Percentiles rank a stretch among this genome's conserved stretches.
phyloP scores from a whole-genome alignment of 1,284 basidiomycete species.

The Trametes versicolor region DNA sequence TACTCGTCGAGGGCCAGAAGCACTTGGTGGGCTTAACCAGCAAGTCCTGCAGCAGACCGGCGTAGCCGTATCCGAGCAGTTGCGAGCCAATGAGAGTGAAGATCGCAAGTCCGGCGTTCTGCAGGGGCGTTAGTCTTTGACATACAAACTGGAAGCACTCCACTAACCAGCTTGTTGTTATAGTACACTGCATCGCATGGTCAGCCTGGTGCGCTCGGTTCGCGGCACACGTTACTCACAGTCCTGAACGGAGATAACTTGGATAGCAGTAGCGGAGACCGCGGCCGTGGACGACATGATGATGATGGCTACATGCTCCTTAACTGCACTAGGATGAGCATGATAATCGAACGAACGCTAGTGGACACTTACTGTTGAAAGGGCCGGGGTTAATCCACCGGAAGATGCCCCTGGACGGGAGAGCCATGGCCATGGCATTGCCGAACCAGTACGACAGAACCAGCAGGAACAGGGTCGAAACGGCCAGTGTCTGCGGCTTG shows the following conservation, averaged over 20 bases:
- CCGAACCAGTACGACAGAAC: conserved; percentile 51
- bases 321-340: conserved; percentile 36
- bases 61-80: conserved; percentile 45
- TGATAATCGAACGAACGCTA: neutral
- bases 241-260: conserved; percentile 50
- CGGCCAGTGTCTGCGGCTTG: conserved; percentile 48
- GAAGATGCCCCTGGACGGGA: conserved; percentile 48
- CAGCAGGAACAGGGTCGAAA: conserved; percentile 48
- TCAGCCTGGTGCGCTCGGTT: neutral
- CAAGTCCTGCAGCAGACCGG: conserved; percentile 44
- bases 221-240: conserved; percentile 33
- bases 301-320: conserved; percentile 48
- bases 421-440: conserved; percentile 44
- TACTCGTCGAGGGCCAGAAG: conserved; percentile 46
- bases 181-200: conserved; percentile 41
- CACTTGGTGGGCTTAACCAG: conserved; percentile 46
- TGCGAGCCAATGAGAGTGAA: conserved; percentile 47
- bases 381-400: conserved; percentile 54
- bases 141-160: neutral
- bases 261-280: conserved; percentile 48
- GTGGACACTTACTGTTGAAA: conserved; percentile 49
- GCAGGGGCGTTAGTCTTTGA: neutral
- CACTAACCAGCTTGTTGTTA: conserved; percentile 43
- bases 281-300: conserved; percentile 50
- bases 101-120: conserved; percentile 45